phyloP scores from a whole-genome alignment of 2,329 filamentous ascomycete species.

The Hypoxylon sp. region DNA sequence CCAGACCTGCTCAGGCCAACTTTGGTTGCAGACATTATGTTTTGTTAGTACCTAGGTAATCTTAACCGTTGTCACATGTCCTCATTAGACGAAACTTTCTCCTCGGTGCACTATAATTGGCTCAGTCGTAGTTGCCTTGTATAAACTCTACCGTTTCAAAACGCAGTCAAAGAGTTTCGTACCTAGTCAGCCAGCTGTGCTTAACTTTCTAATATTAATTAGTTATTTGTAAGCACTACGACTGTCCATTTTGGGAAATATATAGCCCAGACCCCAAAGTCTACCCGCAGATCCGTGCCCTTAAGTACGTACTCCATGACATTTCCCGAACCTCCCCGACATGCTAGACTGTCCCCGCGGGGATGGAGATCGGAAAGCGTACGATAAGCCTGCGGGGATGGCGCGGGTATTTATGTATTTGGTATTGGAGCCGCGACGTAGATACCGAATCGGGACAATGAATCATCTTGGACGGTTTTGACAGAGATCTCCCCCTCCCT shows the following conservation, averaged over 20 bases:
- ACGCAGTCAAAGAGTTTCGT: too few species aligned
- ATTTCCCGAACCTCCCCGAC: conserved; percentile 1
- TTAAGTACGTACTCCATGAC: not conserved
- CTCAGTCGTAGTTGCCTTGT: too few species aligned
- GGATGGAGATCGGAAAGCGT: conserved; percentile 5
- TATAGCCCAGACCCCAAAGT: not conserved
- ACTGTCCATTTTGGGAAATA: not conserved
- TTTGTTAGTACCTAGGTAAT: too few species aligned
- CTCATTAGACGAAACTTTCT: too few species aligned
- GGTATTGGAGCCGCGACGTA: not conserved
- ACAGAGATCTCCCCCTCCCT: not conserved
- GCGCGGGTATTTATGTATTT: not conserved
- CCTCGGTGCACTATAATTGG: too few species aligned
- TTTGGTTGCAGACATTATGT: too few species aligned
- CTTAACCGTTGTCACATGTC: too few species aligned
- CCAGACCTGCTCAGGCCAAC: too few species aligned
- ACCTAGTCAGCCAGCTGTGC: too few species aligned
- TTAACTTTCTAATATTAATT: too few species aligned
- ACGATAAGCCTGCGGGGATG: conserved; percentile 2
- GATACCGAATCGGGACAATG: not conserved
- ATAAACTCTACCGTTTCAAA: too few species aligned
- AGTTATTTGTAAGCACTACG: too few species aligned
- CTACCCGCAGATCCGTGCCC: not conserved
- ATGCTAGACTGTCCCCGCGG: not conserved
- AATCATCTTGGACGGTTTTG: not conserved